Conservation (phyloP, 2,329 filamentous ascomycete genomes). For the Tolypocladium pustulatum region DNA sequence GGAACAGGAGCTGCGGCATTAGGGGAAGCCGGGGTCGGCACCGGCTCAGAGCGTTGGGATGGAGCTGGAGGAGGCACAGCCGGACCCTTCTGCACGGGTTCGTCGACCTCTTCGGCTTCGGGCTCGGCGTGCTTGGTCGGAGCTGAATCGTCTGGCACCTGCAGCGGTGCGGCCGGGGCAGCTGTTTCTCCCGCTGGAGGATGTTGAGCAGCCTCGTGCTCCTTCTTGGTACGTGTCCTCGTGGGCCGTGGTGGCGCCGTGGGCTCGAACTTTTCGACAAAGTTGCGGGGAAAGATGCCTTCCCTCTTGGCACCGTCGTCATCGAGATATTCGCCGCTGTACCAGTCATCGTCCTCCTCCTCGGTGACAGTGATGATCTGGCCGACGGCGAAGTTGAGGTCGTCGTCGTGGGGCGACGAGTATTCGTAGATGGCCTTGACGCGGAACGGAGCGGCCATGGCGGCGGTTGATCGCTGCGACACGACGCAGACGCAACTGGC, state of each 20-base stretch:
- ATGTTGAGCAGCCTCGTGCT: constrained; percentile 22
- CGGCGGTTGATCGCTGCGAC: constrained; percentile 17
- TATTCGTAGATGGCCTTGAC: constrained; percentile 97
- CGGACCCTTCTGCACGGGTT: constrained; percentile 19
- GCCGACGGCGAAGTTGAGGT: constrained; percentile 74
- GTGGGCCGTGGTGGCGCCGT: constrained; percentile 77
- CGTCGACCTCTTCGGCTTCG: constrained; percentile 23
- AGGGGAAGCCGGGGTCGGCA: constrained; percentile 8
- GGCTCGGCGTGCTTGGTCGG: constrained; percentile 18
- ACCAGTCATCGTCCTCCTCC: constrained; percentile 90
- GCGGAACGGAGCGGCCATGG: constrained; percentile 73
- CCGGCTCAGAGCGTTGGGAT: constrained; percentile 19
- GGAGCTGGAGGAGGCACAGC: constrained; percentile 14
- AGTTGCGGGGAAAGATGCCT: constrained; percentile 91
- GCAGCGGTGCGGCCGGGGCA: constrained; percentile 22
- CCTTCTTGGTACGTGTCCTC: constrained; percentile 60
- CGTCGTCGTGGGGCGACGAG: constrained; percentile 83
- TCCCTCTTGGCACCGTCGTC: constrained; percentile 62
- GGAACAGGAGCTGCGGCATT: constrained; percentile 15
- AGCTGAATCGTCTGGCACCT: constrained; percentile 16
- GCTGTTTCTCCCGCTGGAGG: constrained; percentile 24
- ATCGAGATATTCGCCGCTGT: constrained; percentile 77
- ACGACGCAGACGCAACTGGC: constrained; percentile 3
- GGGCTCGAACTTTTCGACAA: constrained; percentile 93
- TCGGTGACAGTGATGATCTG: constrained; percentile 93